Base-by-base conservation (phyloP, 805 yeast species). In the Candida dajiaensis region DNA sequence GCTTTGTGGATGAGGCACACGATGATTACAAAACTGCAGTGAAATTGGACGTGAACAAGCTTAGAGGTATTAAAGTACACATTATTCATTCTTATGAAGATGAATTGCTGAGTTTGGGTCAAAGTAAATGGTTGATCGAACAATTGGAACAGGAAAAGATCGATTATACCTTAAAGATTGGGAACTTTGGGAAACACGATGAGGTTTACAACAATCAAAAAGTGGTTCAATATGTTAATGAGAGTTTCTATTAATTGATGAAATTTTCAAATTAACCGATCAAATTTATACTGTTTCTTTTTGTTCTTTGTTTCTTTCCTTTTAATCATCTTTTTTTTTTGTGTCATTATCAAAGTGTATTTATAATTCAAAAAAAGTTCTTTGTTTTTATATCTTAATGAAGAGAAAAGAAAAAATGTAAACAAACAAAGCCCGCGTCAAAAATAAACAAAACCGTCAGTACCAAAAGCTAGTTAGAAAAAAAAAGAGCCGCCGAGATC, bases 1-100 rank as follows among this genome's bases (percentile, higher is more conserved):
- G 61, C 6, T 85, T 85, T 59, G 80, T 87, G 1, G 52, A 63
- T 3, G 77, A 76, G 36, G 89, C 94, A 0, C 83, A 82, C 57
- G 51, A 60, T 22, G 65, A 59, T 22, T 52, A 55, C 38, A 44
- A 31, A 6, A 52, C 52, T 2, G 61, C 66, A 55, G 57, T 60
- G 4, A 11, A 16, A 11, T 6, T 47, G 2, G 29, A 51, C 1
- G 13, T 41, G 12, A 37, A 45, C 2, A 29, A 38, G 8, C 42
- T 51, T 29, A 45, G 46, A 10, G 37, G 41, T 5, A 28, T 45
- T 3, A 42, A 53, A 6, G 51, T 74, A 7, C 59, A 69, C 39
- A 57, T 86, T 0, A 60, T 83, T 3, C 90, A 87, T 35, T 84
- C 94, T 3, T 59, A 64, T 3, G 59, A 72, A 16, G 96, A 88